Evolutionary conservation across 768 basidiomycete genomes (phyloP).

Genomic region (Hygrocybe punicea): DNA sequence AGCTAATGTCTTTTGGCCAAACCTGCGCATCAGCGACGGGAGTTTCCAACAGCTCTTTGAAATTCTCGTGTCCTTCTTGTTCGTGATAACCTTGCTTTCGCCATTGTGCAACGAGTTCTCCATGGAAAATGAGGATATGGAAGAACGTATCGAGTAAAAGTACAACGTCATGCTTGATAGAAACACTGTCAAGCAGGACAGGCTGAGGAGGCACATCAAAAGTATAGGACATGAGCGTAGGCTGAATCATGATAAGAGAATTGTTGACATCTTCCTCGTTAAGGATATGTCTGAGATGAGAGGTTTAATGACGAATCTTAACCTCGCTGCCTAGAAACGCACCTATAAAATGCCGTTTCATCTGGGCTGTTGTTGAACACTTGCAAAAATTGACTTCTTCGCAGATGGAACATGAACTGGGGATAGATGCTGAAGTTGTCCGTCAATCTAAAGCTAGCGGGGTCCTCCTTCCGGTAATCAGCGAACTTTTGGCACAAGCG

Average conservation of each 20-base stretch:
- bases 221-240: constrained; percentile 97
- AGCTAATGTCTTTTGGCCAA: not conserved
- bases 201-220: constrained; percentile 91
- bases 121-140: constrained; percentile 99
- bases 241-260: constrained; percentile 99
- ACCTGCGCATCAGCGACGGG: constrained; percentile 90
- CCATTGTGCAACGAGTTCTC: constrained; percentile 96
- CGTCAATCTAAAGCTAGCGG: constrained; percentile 84
- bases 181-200: constrained; percentile 93
- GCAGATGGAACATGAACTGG: constrained; percentile 99
- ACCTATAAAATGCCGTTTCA: constrained; percentile 98
- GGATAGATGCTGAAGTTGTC: constrained; percentile 99
- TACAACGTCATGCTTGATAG: constrained; percentile 95
- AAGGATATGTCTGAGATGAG: constrained; percentile 68
- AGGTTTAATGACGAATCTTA: constrained; percentile 1
- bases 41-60: constrained; percentile 86
- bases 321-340: no score
- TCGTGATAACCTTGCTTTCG: constrained; percentile 98
- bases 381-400: constrained; percentile 96
- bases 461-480: constrained; percentile 97
- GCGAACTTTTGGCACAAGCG: constrained; percentile 99
- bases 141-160: constrained; percentile 98
- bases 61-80: constrained; percentile 98
- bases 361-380: constrained; percentile 99
- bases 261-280: constrained; percentile 99